These are phyloP conservation scores for Hysterium pulicare DNA, from an alignment of 2,329 filamentous ascomycete genomes.

Conservation along the genomic window DNA sequence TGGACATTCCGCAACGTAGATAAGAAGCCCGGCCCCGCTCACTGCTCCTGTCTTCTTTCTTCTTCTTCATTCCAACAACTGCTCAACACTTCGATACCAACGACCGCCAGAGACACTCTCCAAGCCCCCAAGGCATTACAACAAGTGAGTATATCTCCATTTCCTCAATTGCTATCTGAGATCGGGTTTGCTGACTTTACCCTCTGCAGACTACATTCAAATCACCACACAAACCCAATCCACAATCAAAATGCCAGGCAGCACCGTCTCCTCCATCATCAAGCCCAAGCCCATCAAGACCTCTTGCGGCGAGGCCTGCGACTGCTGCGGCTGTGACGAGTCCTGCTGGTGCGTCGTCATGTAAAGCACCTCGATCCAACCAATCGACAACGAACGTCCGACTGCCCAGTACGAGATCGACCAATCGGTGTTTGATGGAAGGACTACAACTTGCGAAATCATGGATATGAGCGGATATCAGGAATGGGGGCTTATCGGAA, in stretches of 20 bases:
- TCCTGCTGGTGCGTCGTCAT: constrained; percentile 36
- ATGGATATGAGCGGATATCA: too few relatives aligned
- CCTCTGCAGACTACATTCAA: neutral
- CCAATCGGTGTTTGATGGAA: too few relatives aligned
- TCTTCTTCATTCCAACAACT: neutral
- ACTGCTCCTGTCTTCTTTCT: neutral
- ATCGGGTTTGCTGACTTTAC: neutral
- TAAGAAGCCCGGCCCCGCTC: neutral
- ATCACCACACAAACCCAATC: constrained; percentile 1
- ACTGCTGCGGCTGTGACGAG: constrained; percentile 39
- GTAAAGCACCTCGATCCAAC: constrained; percentile 17
- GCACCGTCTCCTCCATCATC: constrained; percentile 34
- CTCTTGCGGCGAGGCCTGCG: constrained; percentile 35
- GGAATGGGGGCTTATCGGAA: too few relatives aligned
- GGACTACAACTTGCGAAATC: too few relatives aligned
- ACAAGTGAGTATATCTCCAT: neutral
- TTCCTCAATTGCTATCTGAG: neutral
- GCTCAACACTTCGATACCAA: neutral
- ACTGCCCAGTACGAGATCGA: too few relatives aligned
- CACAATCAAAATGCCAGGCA: constrained; percentile 28
- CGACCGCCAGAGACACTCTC: neutral
- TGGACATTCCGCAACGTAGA: neutral
- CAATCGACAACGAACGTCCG: neutral
- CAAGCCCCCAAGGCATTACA: neutral
- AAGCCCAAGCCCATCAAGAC: constrained; percentile 32